Conservation (phyloP, 73 alveolate species). For the Paraurostyla sp. region DNA sequence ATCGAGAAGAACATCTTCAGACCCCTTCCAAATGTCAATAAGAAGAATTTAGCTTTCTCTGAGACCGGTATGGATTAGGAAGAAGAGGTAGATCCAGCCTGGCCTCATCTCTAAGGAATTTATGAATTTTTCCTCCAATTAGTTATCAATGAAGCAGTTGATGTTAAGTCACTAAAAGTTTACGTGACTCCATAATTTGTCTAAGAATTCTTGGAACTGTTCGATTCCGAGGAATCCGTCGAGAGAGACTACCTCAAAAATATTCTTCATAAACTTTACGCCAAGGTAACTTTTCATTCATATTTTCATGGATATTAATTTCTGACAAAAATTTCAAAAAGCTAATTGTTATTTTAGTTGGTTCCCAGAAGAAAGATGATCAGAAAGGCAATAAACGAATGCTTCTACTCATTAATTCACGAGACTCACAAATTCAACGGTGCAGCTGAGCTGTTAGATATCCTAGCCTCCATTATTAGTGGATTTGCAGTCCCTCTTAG, state of each 20-base stretch:
- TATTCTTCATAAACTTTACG: conserved; percentile 85
- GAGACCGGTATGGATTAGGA: conserved; percentile 87
- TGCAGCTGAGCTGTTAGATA: conserved; percentile 83
- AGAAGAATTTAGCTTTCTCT: conserved; percentile 76
- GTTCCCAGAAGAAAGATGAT: conserved; percentile 83
- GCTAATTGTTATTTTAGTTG: conserved; percentile 16
- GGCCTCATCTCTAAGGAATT: conserved; percentile 87
- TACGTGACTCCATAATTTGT: conserved; percentile 84
- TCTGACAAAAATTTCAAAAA: conserved; percentile 47
- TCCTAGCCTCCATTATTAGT: conserved; percentile 77
- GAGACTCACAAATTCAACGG: conserved; percentile 85
- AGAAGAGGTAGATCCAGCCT: conserved; percentile 85
- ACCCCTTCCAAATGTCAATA: conserved; percentile 73
- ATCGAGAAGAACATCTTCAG: conserved; percentile 83
- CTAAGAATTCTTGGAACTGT: conserved; percentile 77
- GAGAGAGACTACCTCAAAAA: conserved; percentile 83
- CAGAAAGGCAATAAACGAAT: conserved; percentile 85
- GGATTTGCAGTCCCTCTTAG: conserved; percentile 93
- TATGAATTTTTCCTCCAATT: conserved; percentile 83
- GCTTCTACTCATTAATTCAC: conserved; percentile 80
- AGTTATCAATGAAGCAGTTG: conserved; percentile 84
- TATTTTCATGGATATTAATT: neutral
- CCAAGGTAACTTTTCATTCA: conserved; percentile 57
- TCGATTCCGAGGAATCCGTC: conserved; percentile 83
- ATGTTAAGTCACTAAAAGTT: conserved; percentile 76